A percentile compares a stretch with the other conserved stretches of the same genome.
These are phyloP conservation scores for Ophiostoma himal-ulmi DNA, from an alignment of 2,329 filamentous ascomycete genomes.

Conservation along the genomic window DNA sequence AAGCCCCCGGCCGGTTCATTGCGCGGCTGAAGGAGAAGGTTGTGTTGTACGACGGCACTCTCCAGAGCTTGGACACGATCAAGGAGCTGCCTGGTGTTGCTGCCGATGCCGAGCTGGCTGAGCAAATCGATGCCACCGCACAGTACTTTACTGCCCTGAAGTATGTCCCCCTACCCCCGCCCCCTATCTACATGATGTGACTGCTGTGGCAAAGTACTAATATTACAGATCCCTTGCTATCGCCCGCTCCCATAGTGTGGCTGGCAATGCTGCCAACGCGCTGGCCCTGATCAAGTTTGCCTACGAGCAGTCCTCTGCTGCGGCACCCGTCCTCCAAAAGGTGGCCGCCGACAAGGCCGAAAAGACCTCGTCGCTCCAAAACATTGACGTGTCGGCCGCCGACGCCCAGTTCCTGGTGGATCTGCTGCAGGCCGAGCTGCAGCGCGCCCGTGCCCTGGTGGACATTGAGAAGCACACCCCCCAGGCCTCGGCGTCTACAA, in stretches of 20 bases:
- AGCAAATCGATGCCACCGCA: slow-evolving; percentile 70
- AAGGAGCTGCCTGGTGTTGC: slow-evolving; percentile 86
- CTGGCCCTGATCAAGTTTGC: slow-evolving; percentile 79
- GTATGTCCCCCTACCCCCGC: slow-evolving; percentile 12
- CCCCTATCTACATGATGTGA: no score
- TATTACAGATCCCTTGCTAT: slow-evolving; percentile 61
- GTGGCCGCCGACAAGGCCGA: slow-evolving; percentile 26
- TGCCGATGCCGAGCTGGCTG: slow-evolving; percentile 68
- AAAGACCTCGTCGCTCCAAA: slow-evolving; percentile 47
- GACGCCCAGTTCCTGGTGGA: slow-evolving; percentile 55
- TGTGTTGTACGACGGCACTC: slow-evolving; percentile 82
- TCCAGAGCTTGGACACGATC: slow-evolving; percentile 86
- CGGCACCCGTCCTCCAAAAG: slow-evolving; percentile 44
- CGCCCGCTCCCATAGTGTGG: slow-evolving; percentile 73
- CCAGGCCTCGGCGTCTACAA: neutral
- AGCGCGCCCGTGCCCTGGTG: slow-evolving; percentile 78
- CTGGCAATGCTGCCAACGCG: slow-evolving; percentile 67
- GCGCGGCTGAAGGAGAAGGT: slow-evolving; percentile 77
- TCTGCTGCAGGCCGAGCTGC: slow-evolving; percentile 64
- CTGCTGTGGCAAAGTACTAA: neutral
- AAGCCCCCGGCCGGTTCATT: slow-evolving; percentile 68
- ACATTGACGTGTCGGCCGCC: slow-evolving; percentile 58
- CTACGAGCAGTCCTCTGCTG: slow-evolving; percentile 52
- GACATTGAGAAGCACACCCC: slow-evolving; percentile 64
- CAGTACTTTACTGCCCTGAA: slow-evolving; percentile 79